phyloP scores from a whole-genome alignment of 2,329 filamentous ascomycete species.

The Colletotrichum sidae region DNA sequence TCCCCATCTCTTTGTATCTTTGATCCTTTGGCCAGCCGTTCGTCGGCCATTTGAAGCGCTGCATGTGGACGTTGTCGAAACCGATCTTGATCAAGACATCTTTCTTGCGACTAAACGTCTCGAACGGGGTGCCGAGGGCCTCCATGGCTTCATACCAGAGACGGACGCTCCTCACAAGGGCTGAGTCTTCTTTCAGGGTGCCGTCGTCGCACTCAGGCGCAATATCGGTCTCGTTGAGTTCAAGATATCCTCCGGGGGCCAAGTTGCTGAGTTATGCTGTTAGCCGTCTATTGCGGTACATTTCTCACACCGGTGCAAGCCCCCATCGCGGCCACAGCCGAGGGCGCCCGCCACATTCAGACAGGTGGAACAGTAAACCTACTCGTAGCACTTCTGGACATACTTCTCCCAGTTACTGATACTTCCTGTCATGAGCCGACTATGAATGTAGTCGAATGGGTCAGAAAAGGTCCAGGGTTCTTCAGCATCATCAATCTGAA shows the following conservation, averaged over 20 bases:
- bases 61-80: slow-evolving; percentile 46
- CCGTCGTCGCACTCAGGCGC: slow-evolving; percentile 53
- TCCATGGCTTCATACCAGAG: slow-evolving; percentile 24
- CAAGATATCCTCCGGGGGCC: slow-evolving; percentile 62
- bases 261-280: slow-evolving; percentile 56
- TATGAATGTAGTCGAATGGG: slow-evolving; percentile 70
- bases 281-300: no score
- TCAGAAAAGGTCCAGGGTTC: slow-evolving; percentile 46
- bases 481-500: slow-evolving; percentile 51
- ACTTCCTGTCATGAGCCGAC: slow-evolving; percentile 56
- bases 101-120: slow-evolving; percentile 38
- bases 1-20: slow-evolving; percentile 40
- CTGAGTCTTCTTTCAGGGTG: slow-evolving; percentile 38
- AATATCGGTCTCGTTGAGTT: slow-evolving; percentile 54
- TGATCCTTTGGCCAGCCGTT: slow-evolving; percentile 46
- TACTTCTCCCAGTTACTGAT: neutral
- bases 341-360: no score
- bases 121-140: slow-evolving; percentile 40
- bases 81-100: slow-evolving; percentile 44
- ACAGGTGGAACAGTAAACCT: no score
- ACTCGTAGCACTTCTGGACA: neutral
- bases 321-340: no score
- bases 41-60: slow-evolving; percentile 44
- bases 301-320: no score
- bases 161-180: slow-evolving; percentile 41